These are phyloP conservation scores for Citeromyces matritensis DNA, from an alignment of 805 yeast genomes.

Conservation along the genomic window DNA sequence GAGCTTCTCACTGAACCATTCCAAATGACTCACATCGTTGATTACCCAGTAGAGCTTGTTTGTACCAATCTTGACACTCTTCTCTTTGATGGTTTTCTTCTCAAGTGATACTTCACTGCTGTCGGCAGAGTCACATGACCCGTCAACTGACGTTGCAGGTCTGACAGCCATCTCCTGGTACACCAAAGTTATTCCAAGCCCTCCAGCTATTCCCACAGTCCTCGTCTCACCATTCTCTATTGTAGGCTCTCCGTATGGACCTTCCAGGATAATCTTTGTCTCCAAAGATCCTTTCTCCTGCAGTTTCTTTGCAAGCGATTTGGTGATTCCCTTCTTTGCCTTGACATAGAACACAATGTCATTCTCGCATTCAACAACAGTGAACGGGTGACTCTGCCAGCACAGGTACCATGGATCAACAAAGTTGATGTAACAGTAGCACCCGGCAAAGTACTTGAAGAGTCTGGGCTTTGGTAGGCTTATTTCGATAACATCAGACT, in stretches of 20 bases:
- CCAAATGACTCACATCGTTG: slow-evolving; percentile 5
- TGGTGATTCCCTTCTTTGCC: slow-evolving; percentile 37
- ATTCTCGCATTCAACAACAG: slow-evolving; percentile 25
- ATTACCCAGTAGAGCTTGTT: slow-evolving; percentile 9
- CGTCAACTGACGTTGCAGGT: slow-evolving; percentile 7
- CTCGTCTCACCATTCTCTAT: slow-evolving; percentile 1
- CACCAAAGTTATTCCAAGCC: slow-evolving; percentile 5
- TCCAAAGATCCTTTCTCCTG: slow-evolving; percentile 10
- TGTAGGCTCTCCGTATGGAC: slow-evolving; percentile 48
- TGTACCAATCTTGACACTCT: neutral
- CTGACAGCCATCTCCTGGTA: slow-evolving; percentile 2
- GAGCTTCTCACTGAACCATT: slow-evolving; percentile 5
- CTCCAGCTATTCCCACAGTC: slow-evolving; percentile 4
- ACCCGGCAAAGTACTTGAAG: slow-evolving; percentile 26
- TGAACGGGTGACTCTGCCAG: slow-evolving; percentile 67
- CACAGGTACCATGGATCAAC: slow-evolving; percentile 23
- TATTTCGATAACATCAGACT: slow-evolving; percentile 6
- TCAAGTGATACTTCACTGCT: slow-evolving; percentile 3
- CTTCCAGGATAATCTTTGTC: slow-evolving; percentile 32
- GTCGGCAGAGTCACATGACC: slow-evolving; percentile 9
- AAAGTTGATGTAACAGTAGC: slow-evolving; percentile 39
- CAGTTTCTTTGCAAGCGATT: slow-evolving; percentile 12
- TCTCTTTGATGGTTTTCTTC: neutral
- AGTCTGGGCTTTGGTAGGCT: slow-evolving; percentile 7
- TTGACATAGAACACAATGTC: slow-evolving; percentile 25